A percentile compares a stretch with the other conserved stretches of the same genome.
phyloP scores from a whole-genome alignment of 1,284 basidiomycete species.

The Kwoniella shivajii region DNA sequence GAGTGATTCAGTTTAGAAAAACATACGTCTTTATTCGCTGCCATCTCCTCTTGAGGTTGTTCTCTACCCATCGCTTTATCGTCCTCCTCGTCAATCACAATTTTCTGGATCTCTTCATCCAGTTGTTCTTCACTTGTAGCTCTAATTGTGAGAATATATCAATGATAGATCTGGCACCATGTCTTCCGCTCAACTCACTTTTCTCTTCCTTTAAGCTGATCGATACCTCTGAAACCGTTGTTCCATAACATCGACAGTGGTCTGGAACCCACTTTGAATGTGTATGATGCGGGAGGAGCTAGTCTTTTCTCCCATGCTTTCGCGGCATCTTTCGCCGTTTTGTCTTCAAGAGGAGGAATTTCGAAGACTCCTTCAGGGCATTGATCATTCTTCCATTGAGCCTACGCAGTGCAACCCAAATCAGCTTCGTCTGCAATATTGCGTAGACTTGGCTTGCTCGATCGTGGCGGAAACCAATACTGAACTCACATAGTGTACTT shows the following conservation, averaged over 20 bases:
- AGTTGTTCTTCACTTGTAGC: conserved; percentile 24
- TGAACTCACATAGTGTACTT: conserved; percentile 43
- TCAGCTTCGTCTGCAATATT: background rate
- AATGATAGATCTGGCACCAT: background rate
- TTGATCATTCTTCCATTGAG: conserved; percentile 50
- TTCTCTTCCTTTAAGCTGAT: conserved; percentile 38
- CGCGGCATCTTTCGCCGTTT: conserved; percentile 23
- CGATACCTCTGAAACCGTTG: conserved; percentile 34
- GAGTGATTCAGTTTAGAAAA: background rate
- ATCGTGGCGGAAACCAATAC: background rate
- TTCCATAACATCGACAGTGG: conserved; percentile 38
- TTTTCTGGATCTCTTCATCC: conserved; percentile 31
- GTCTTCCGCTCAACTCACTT: conserved; percentile 18
- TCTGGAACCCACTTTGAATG: conserved; percentile 43
- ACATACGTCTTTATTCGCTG: conserved; percentile 33
- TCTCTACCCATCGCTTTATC: conserved; percentile 44
- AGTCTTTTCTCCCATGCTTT: conserved; percentile 32
- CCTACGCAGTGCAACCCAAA: conserved; percentile 24
- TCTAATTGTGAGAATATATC: conserved; percentile 12
- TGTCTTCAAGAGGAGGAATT: conserved; percentile 29
- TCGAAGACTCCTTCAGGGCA: conserved; percentile 47
- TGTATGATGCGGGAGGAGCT: conserved; percentile 28
- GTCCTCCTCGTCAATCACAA: conserved; percentile 44
- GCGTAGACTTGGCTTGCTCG: too few relatives aligned
- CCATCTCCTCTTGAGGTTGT: conserved; percentile 19